These are phyloP conservation scores for Puccinia novopanici DNA, from an alignment of 1,284 basidiomycete genomes.

Conservation along the genomic window DNA sequence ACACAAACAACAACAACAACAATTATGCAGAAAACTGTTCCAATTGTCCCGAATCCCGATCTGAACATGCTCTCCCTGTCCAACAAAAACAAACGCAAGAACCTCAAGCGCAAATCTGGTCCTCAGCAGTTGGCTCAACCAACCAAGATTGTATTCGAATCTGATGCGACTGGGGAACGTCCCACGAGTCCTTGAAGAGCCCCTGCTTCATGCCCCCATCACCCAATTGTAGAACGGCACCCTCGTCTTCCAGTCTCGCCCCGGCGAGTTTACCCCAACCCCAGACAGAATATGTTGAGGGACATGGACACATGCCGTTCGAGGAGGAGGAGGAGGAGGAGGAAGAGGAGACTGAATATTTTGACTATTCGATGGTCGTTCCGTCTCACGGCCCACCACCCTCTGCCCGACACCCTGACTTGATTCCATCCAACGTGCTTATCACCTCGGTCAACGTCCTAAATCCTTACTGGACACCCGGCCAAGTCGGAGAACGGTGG, in stretches of 20 bases:
- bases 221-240: neutral
- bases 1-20: neutral
- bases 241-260: neutral
- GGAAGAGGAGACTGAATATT: neutral
- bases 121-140: constrained; percentile 2
- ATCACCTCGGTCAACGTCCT: constrained; percentile 37
- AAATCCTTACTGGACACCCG: constrained; percentile 28
- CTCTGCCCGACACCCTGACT: neutral
- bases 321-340: too few species aligned
- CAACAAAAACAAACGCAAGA: constrained; percentile 49
- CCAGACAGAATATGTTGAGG: neutral
- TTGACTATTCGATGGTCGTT: constrained; percentile 15
- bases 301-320: neutral
- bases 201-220: constrained; percentile 34
- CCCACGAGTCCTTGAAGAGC: constrained; percentile 3
- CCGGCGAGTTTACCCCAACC: neutral
- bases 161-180: neutral
- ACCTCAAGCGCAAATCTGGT: constrained; percentile 1
- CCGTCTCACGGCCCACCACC: constrained; percentile 33
- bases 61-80: constrained; percentile 45
- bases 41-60: constrained; percentile 23
- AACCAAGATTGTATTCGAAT: constrained; percentile 42
- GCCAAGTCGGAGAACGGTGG: constrained; percentile 14
- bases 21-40: constrained; percentile 17
- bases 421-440: constrained; percentile 27